Base-by-base conservation (phyloP, 306 rosid species). In the Macrotyloma uniflorum region DNA sequence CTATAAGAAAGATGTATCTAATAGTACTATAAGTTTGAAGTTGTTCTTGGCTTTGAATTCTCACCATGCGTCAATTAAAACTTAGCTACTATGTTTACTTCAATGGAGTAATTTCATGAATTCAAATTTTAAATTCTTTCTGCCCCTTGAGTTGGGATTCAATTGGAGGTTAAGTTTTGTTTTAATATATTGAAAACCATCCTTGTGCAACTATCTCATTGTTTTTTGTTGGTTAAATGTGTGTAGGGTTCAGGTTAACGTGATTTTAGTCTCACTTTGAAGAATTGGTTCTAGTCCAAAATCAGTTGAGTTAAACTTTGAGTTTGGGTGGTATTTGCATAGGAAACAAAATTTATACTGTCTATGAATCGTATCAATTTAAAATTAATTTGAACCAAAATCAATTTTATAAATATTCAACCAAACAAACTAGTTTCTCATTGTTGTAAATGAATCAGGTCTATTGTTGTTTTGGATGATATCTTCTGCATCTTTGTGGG, bases 401-500 rank as follows among this genome's bases (percentile, higher is more conserved):
- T 11, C 15, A 55, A 12, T 23, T 57, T 57, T 24, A 4, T 4
- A 54, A 54, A 22, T 10, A 6, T 11, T 23, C 16, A 19, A 0
- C n/a, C 63, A 23, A 23, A 55, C 35, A 54, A 32, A 6, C 10
- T 67, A 49, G 26, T 50, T 36, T 61, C 23, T 47, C 28, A 8
- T 14, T 46, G 80, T 35, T 74, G 30, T 40, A 64, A 20, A 3
- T 74, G 26, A 55, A 12, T 75, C 71, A 82, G 92, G 87, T 83
- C 88, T 13, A 46, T 75, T 24, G 82, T 85, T 67, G 88, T 80
- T 45, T 65, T 84, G 80, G 86, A 90, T 22, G 86, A 87, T 38
- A 85, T 85, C 11, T 87, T 87, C 78, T 88, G 93, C 85, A 82
- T 88, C 26, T 85, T 87, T 63, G 74, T 82, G 42, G 90, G 91